Evolutionary conservation across 176 grass and related monocot genomes (phyloP).

Genomic region (Puccinellia tenuiflora): DNA sequence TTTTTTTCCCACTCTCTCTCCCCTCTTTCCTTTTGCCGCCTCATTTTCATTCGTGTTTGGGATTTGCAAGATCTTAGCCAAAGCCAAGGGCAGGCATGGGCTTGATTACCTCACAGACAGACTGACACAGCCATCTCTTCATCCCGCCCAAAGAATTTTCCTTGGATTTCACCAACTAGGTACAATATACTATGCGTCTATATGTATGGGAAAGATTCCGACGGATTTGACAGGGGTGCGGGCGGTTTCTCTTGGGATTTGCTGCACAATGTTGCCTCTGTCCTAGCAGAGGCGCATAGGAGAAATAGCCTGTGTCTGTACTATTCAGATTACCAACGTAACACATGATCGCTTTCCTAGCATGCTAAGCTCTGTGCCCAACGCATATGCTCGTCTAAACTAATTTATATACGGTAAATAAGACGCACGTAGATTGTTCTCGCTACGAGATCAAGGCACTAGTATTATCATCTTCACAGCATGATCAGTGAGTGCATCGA

Average conservation of each 20-base stretch:
- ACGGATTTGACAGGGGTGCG: slow-evolving; percentile 20
- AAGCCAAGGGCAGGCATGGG: slow-evolving; percentile 47
- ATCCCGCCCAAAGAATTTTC: slow-evolving; percentile 27
- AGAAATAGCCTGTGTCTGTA: neutral
- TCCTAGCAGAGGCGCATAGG: neutral
- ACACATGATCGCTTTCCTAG: neutral
- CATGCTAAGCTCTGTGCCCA: neutral
- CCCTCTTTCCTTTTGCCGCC: neutral
- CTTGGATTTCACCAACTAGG: slow-evolving; percentile 17
- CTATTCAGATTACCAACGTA: slow-evolving; percentile 7
- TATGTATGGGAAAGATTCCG: slow-evolving; percentile 36
- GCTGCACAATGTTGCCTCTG: slow-evolving; percentile 14
- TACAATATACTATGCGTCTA: neutral
- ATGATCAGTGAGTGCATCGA: neutral
- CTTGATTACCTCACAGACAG: neutral
- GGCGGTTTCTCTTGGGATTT: slow-evolving; percentile 47
- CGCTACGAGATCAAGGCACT: neutral
- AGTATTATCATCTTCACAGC: neutral
- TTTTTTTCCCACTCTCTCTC: accelerated
- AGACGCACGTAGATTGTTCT: slow-evolving; percentile 9
- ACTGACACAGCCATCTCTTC: neutral
- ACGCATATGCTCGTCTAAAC: neutral
- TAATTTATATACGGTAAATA: neutral
- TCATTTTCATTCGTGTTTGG: neutral
- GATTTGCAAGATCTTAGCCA: slow-evolving; percentile 23